Base-by-base conservation (phyloP, 768 basidiomycete genomes). In the Suillus paluster region DNA sequence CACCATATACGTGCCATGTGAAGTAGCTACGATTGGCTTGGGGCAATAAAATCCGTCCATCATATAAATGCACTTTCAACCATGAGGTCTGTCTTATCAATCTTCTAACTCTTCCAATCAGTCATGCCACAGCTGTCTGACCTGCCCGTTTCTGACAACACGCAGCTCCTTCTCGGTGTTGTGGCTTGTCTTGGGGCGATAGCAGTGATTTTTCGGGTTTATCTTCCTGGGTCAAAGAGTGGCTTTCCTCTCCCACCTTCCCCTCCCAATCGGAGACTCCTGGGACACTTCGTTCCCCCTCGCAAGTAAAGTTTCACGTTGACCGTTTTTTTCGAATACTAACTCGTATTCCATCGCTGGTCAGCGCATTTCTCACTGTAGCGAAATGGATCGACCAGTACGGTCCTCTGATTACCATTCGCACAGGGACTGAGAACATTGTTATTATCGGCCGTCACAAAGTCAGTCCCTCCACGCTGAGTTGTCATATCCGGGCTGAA, bases 371-470 rank as follows among this genome's bases (percentile, higher is more conserved):
- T 48, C 25, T 48, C 15, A 48, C 46, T 25, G 25, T 48, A 48
- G 46, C 25, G 25, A 15, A 48, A 48, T 48, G 46, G 46, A 48
- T 48, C 25, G 23, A 48, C 9, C 8, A 48, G 25, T 48, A 48
- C 25, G 25, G 46, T 17, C 46, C 46, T 48, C 15, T 48, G 25
- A 48, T 48, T 17, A 48, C 46, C 25, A 10, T 48, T 25, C 46
- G 46, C 15, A 7, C 46, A 17, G 46, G 46, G 25, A 27, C 46
- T 48, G 46, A 48, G 27, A 52, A 33, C 19, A 12, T 52, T 3
- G 49, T 52, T 33, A 52, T 52, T n/a, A 52, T 52, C 30, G 49
- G 49, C 30, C 30, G 49, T 27, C 10, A 52, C 30, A 52, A 52
- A 52, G 49, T 52, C 11, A 33, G 49, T 33, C 30, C 49, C n/a